A percentile compares a stretch with the other conserved stretches of the same genome.
Conservation (phyloP, 805 yeast species). For the Lachancea meyersii region DNA sequence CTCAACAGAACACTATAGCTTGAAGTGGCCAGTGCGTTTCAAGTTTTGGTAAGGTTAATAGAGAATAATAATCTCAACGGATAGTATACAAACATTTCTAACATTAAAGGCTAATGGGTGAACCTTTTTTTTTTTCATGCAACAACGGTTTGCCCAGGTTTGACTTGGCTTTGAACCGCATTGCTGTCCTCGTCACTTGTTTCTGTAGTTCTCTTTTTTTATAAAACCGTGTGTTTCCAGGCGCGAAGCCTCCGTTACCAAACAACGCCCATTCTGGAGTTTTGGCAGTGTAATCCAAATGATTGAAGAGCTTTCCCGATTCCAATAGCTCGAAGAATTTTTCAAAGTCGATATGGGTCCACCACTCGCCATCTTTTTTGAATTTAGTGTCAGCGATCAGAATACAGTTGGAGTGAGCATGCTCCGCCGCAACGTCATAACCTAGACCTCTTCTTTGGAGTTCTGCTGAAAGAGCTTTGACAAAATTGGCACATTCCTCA, state of each 20-base stretch:
- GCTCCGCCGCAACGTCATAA: conserved; percentile 89
- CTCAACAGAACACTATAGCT: neutral
- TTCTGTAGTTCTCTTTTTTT: conserved; percentile 42
- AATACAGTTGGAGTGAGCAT: conserved; percentile 91
- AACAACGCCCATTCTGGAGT: conserved; percentile 91
- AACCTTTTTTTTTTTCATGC: too few relatives aligned
- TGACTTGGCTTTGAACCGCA: neutral
- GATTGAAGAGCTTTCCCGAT: conserved; percentile 59
- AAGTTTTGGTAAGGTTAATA: neutral
- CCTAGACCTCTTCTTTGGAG: conserved; percentile 58
- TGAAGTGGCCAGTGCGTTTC: neutral
- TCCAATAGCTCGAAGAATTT: conserved; percentile 65
- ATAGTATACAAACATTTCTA: neutral
- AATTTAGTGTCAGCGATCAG: conserved; percentile 72
- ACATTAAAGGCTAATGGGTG: neutral
- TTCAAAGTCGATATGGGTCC: conserved; percentile 81
- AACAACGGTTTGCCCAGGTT: neutral
- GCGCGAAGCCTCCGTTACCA: conserved; percentile 91
- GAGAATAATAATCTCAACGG: neutral
- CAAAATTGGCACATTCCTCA: conserved; percentile 80
- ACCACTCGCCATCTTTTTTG: conserved; percentile 67
- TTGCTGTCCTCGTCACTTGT: neutral
- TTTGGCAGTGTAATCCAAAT: conserved; percentile 70
- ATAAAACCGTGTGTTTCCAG: conserved; percentile 66
- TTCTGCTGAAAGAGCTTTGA: conserved; percentile 53